Evolutionary conservation across 768 basidiomycete species (phyloP), one percentile per base, ranked within the genome.

Genomic region (Tricholoma furcatifolium): DNA sequence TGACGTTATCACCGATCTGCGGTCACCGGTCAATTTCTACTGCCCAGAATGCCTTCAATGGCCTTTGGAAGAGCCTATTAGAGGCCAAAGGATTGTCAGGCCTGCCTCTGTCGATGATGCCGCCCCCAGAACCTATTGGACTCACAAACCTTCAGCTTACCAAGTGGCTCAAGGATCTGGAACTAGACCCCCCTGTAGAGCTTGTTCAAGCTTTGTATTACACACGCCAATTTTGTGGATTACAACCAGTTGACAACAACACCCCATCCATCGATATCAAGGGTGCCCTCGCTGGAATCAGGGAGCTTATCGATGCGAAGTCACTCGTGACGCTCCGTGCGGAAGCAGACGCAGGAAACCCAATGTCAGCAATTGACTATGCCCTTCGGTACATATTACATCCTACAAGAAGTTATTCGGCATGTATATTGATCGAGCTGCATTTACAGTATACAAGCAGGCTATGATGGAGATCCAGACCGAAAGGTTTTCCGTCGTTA

Each of bases 331-430:
- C 39, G 9, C 50, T 58, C 32, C 54, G 38, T 15, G 44, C 46
- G 6, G 54, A 60, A 43, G 61, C 59, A 21, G 56, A 62, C n/a
- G 59, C 49, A 14, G 59, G 61, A 7, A 53, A 56, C 15, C 36
- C 45, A 0, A 50, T 50, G 43, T 45, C 56, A 8, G 52, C 58
- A 27, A 54, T 60, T 2, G 56, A 60, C 17, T 57, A 55, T 46
- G 51, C 61, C 5, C 39, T 62, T 18, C 50, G 61, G 61, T 62
- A 31, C 18, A 41, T 27, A 3, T 27, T 27, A n/a, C 7, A 27
- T 18, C 6, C 14, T n/a, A 15, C 35, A n/a, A n/a, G n/a, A n/a
- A 12, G 9, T 43, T 10, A 21, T 38, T 27, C 2, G 2, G 5
- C 47, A n/a, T 23, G 6, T 9, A 27, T 39, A 15, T 49, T 32